Base-by-base conservation (phyloP, 2,329 filamentous ascomycete genomes). In the Myriosclerotinia curreyana region DNA sequence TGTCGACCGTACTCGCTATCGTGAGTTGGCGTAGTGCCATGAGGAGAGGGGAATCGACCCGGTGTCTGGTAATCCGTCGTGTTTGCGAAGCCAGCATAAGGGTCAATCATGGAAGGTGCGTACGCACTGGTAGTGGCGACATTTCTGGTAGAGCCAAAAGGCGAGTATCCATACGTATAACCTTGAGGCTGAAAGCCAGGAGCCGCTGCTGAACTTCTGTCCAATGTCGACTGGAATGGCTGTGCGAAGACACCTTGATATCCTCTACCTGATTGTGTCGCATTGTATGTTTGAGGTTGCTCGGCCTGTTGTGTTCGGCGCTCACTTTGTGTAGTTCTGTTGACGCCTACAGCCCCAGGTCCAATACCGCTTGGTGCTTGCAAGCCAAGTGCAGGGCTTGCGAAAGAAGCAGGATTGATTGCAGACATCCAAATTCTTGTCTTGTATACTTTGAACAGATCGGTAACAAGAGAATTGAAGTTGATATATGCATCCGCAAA, bases 381-480 rank as follows among this genome's bases (percentile, higher is more conserved):
- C 28, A 92, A 79, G 34, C 89, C 89, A 56, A 91, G 80, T 3
- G 86, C 86, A 22, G 90, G 89, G 67, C 87, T 93, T 31, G 90
- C 90, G 76, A 98, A 97, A 0, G 94, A 97, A 6, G 94, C 95
- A 9, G 95, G 95, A 75, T 99, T 99, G 76, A 99, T 96, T 5
- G 95, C 95, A 5, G 94, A 98, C 91, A 99, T 96, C 95, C 95
- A 99, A 72, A 99, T 99, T 71, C 96, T 87, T 28, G 94, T 96
- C 81, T 99, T 99, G 83, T 98, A 99, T 67, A 98, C 94, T 78
- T 98, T 98, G 84, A 98, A 99, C 15, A 99, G 82, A 75, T 99
- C 95, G 0, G 93, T 96, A 61, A 99, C 95, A 20, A 99, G 85
- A 2, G 92, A 91, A 76, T 99, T 99, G 83, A 99, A 99, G 79